Evolutionary conservation across 2,329 filamentous ascomycete genomes (phyloP).

Genomic region (Verticillium nonalfalfae): DNA sequence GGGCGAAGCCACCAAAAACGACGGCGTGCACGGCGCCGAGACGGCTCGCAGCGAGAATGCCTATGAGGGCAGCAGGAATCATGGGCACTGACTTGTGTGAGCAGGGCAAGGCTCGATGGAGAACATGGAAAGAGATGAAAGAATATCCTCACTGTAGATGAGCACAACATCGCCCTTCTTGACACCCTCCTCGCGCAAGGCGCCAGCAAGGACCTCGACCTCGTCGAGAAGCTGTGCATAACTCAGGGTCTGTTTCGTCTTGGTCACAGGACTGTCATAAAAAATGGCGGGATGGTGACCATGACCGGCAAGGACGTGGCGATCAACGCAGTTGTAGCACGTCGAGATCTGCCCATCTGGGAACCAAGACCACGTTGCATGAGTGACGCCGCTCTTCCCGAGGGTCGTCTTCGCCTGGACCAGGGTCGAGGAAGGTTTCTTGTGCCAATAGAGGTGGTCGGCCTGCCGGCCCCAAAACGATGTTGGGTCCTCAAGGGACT

Average conservation of each 20-base stretch:
- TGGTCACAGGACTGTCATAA: constrained; percentile 83
- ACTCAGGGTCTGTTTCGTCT: constrained; percentile 63
- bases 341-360: constrained; percentile 83
- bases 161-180: constrained; percentile 80
- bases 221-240: constrained; percentile 72
- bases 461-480: constrained; percentile 73
- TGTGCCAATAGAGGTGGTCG: constrained; percentile 73
- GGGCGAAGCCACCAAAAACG: constrained; percentile 88
- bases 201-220: constrained; percentile 76
- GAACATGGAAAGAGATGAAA: not conserved
- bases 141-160: constrained; percentile 64
- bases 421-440: constrained; percentile 59
- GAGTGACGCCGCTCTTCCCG: constrained; percentile 45
- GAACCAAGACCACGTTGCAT: constrained; percentile 87
- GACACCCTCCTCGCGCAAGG: constrained; percentile 76
- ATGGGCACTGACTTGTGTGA: constrained; percentile 65
- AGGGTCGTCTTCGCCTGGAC: constrained; percentile 56
- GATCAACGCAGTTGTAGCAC: constrained; percentile 85
- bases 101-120: not conserved
- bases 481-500: constrained; percentile 63
- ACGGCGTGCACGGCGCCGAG: constrained; percentile 86
- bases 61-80: constrained; percentile 84
- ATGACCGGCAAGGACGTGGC: constrained; percentile 76
- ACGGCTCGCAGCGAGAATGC: constrained; percentile 73
- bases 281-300: constrained; percentile 71